Base-by-base conservation (phyloP, 1,284 basidiomycete species). In the Apiotrichum gracile region DNA sequence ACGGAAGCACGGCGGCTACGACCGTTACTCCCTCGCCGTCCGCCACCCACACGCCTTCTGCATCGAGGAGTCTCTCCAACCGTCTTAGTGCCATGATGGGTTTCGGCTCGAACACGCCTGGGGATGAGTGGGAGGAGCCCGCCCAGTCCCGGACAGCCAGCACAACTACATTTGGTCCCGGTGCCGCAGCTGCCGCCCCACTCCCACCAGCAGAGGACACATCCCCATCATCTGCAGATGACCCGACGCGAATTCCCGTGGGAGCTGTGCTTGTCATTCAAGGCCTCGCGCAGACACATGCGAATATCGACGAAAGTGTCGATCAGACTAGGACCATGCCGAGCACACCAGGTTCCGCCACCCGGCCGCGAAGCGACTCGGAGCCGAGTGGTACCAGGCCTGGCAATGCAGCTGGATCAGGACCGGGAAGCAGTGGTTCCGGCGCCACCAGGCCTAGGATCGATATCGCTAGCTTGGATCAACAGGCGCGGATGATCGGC, bases 221-320 rank as follows among this genome's bases (percentile, higher is more conserved):
- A 9, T 49, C 47, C 17, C 41, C 50, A 19, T 50, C 38, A n/a
- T 55, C 62, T 12, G 35, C 45, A 16, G 45, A 58, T 29, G 57
- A 60, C 7, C 51, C 59, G 8, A 49, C 39, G 29, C 34, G 39
- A 9, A 54, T 66, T 17, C 64, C 67, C 0, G 51, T 65, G n/a
- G 72, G 73, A 1, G 70, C 73, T 1, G 70, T 75, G 14, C 60
- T 75, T 38, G 66, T 75, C 29, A 70, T 75, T 22, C 73, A 75
- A 49, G 73, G 73, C 17, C 51, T 75, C 17, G 73, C 71, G 5
- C 73, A 75, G 55, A 75, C 73, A 4, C 63, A 66, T 24, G 57
- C 61, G 31, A 54, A 52, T 17, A 49, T 57, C 3, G 57, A 59
- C 21, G 49, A 47, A n/a, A 27, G 33, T 14, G 22, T 39, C 29